Base-by-base conservation (phyloP, 176 grass and related monocot genomes). In the Olyra latifolia region DNA sequence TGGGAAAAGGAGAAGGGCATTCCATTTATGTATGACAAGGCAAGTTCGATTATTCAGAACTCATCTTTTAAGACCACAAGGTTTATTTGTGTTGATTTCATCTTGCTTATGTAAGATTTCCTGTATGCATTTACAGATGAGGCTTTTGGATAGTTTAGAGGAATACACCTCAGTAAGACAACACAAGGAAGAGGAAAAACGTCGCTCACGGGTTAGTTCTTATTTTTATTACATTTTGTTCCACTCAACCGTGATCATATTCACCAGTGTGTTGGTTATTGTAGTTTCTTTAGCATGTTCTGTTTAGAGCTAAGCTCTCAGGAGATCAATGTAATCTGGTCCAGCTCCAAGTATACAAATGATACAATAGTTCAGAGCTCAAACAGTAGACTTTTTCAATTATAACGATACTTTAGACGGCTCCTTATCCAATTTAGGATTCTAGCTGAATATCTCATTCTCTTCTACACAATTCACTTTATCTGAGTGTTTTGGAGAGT, bases 1-100 rank as follows among this genome's bases (percentile, higher is more conserved):
- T 95, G 92, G 96, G 92, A 95, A 85, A 89, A 88, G 24, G 92
- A 98, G 41, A 95, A 91, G 80, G 88, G 75, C 54, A 76, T 93
- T 17, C 66, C 81, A 69, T 95, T 99, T 86, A 89, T 93, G 79
- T 91, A 93, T 72, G 72, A 91, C 75, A 95, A 95, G 88, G 90
- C 78, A 74, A 85, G 62, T 43, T 82, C 30, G 67, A 39, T 57
- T 66, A 29, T 14, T 42, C 8, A 48, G 3, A 40, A 81, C 22
- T 78, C 74, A 35, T 85, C 24, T 35, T 77, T 54, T 42, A 5
- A 41, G 62, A 24, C 46, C 25, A 61, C 69, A 62, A 43, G 14
- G 43, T 13, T 72, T 74, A 3, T 70, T 56, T 28, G 0, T 38
- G 29, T 57, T 3, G 75, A 57, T 62, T 59, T 77, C 44, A 82